Evolutionary conservation across 306 rosid species (phyloP).

Genomic region (Trifolium pratense): DNA sequence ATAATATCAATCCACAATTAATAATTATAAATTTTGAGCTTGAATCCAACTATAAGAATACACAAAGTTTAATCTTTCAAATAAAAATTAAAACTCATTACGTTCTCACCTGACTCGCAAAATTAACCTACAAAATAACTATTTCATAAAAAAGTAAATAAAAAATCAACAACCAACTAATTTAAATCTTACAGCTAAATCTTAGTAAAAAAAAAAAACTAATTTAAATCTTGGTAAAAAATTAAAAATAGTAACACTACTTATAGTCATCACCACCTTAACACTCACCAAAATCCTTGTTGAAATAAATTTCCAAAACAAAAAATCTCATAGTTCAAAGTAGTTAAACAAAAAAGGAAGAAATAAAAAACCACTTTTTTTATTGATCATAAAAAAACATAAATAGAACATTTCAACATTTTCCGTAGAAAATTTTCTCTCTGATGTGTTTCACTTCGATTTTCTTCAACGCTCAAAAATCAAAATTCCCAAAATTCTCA

Average conservation of each 20-base stretch:
- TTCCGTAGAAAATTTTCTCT: neutral
- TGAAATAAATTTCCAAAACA: neutral
- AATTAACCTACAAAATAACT: no score
- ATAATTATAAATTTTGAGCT: neutral
- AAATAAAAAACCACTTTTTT: neutral
- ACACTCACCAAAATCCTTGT: neutral
- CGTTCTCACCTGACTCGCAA: no score
- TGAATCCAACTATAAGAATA: no score
- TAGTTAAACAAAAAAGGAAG: neutral
- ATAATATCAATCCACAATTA: neutral
- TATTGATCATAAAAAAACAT: neutral
- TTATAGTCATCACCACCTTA: neutral
- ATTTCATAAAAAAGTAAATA: no score
- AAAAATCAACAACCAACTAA: no score
- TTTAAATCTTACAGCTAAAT: no score
- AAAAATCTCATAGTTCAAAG: neutral
- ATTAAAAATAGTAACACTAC: neutral
- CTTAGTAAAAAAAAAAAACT: neutral
- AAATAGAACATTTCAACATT: slow-evolving; percentile 19
- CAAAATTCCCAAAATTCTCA: slow-evolving; percentile 41
- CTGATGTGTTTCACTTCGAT: slow-evolving; percentile 20
- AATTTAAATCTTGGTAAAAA: neutral
- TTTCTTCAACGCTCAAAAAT: slow-evolving; percentile 34
- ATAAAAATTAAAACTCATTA: no score
- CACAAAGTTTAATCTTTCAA: no score